These are phyloP conservation scores for Cyberlindnera samutprakarnensis DNA, from an alignment of 805 yeast genomes.

Conservation along the genomic window DNA sequence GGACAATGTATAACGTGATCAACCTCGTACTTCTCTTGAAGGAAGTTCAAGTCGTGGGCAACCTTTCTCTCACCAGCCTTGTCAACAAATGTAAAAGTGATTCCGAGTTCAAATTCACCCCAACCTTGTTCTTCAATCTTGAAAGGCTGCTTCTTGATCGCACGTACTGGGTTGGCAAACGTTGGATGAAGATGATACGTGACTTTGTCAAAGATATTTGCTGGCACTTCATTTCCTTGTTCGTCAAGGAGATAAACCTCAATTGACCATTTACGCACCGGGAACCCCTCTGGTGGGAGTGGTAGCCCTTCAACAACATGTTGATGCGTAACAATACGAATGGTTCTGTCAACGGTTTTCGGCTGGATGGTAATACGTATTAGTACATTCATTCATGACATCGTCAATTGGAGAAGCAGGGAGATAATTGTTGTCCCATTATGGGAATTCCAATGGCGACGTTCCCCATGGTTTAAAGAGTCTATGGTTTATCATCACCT, in stretches of 20 bases:
- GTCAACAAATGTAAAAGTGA: slow-evolving; percentile 69
- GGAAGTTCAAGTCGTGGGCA: slow-evolving; percentile 84
- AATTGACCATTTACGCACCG: slow-evolving; percentile 91
- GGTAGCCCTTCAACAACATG: slow-evolving; percentile 74
- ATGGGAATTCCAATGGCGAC: background rate
- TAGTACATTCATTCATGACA: too few species aligned
- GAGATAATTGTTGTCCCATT: background rate
- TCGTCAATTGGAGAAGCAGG: background rate
- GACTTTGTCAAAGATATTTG: slow-evolving; percentile 82
- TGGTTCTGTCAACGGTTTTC: slow-evolving; percentile 63
- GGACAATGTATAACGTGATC: slow-evolving; percentile 79
- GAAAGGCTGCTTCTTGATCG: slow-evolving; percentile 78
- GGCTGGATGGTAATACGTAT: slow-evolving; percentile 1
- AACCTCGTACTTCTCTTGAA: slow-evolving; percentile 63
- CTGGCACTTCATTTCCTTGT: slow-evolving; percentile 78
- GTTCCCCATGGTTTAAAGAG: too few species aligned
- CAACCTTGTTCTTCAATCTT: slow-evolving; percentile 89
- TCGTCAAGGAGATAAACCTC: slow-evolving; percentile 68
- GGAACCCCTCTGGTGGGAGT: slow-evolving; percentile 83
- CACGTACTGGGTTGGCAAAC: slow-evolving; percentile 80
- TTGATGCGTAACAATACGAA: slow-evolving; percentile 83
- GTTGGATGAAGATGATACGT: slow-evolving; percentile 94
- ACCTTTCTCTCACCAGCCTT: slow-evolving; percentile 84
- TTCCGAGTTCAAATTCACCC: slow-evolving; percentile 94
- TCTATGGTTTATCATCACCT: too few species aligned